Percentiles rank a stretch among this genome's conserved stretches.
These are phyloP conservation scores for Aspergillus tubingensis DNA, from an alignment of 2,329 filamentous ascomycete genomes.

Conservation along the genomic window DNA sequence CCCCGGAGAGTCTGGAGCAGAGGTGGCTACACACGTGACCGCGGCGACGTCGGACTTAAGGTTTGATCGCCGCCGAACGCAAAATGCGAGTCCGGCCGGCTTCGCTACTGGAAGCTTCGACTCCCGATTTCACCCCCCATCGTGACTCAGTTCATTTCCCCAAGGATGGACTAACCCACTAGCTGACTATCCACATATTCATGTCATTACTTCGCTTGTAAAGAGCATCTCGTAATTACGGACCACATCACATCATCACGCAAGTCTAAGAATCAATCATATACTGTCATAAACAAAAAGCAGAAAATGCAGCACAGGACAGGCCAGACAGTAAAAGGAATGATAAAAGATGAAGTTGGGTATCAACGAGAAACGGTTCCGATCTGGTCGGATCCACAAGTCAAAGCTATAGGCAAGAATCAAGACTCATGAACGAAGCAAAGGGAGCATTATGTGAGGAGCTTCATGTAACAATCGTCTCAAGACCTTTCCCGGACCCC, in stretches of 20 bases:
- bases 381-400: background rate
- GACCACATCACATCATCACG: background rate
- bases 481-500: conserved; percentile 30
- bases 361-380: background rate
- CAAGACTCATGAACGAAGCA: background rate
- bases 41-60: conserved; percentile 7
- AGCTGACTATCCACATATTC: background rate
- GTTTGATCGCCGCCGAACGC: conserved; percentile 7
- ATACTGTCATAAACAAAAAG: background rate
- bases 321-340: background rate
- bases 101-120: conserved; percentile 4
- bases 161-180: background rate
- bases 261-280: background rate
- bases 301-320: background rate
- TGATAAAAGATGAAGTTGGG: background rate
- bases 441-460: background rate
- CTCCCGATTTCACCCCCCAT: background rate
- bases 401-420: background rate
- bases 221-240: background rate
- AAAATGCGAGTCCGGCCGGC: background rate
- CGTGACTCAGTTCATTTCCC: background rate
- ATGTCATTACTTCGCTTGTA: background rate
- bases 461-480: background rate
- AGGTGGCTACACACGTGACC: conserved; percentile 9
- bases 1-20: conserved; percentile 6